Conservation (phyloP, 1,284 basidiomycete species). For the Heterobasidion annosum region DNA sequence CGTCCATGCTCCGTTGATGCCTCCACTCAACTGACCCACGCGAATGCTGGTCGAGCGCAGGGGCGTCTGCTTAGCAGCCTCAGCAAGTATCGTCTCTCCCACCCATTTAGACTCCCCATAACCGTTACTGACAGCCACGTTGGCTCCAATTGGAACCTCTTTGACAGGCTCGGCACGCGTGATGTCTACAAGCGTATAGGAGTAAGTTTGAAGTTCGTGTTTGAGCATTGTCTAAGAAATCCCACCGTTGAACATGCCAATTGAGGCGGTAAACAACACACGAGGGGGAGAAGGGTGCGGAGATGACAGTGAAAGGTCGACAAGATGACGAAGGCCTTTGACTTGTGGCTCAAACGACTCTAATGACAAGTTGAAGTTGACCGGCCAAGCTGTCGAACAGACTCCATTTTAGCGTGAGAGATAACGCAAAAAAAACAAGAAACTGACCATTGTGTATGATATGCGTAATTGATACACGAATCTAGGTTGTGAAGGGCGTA, state of each 20-base stretch:
- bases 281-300: background rate
- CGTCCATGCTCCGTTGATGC: background rate
- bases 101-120: slow-evolving; percentile 2
- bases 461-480: background rate
- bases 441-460: background rate
- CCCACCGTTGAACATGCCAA: background rate
- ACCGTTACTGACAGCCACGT: background rate
- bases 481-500: background rate
- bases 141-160: background rate
- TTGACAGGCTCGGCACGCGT: background rate
- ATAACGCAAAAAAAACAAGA: background rate
- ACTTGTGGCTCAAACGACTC: background rate
- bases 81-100: background rate
- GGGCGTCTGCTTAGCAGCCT: background rate
- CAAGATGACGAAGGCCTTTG: background rate
- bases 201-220: background rate
- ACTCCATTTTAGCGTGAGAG: background rate
- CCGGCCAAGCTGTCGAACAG: background rate
- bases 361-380: background rate
- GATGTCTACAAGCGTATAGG: background rate
- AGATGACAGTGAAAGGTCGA: background rate
- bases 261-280: background rate
- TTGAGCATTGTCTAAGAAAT: background rate
- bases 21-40: background rate
- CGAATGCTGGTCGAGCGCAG: background rate